Conservation (phyloP, 2,329 filamentous ascomycete species). For the Cercospora sp. region DNA sequence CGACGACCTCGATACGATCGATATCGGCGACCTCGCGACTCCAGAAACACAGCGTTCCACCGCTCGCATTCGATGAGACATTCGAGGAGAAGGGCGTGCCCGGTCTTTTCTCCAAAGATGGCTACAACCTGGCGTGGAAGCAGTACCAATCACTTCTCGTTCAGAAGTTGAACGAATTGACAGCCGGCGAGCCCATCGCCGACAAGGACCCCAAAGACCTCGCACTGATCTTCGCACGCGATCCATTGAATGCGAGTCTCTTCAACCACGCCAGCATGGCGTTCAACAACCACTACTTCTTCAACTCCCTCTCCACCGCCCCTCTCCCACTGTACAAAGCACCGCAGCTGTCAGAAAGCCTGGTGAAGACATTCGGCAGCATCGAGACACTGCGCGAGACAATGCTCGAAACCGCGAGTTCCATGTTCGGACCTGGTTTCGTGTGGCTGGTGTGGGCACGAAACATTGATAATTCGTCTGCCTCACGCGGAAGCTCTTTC, state of each 20-base stretch:
- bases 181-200: conserved; percentile 68
- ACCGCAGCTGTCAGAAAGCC: conserved; percentile 55
- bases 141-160: conserved; percentile 76
- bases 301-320: conserved; percentile 48
- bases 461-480: conserved; percentile 21
- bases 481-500: conserved; percentile 37
- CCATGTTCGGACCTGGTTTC: conserved; percentile 97
- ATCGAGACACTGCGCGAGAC: conserved; percentile 78
- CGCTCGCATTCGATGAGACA: conserved; percentile 48
- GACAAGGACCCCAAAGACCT: conserved; percentile 65
- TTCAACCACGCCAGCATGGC: conserved; percentile 99
- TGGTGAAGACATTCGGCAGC: conserved; percentile 74
- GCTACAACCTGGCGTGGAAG: conserved; percentile 76
- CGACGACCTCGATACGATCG: conserved; percentile 22
- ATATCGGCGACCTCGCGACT: conserved; percentile 6
- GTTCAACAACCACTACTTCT: conserved; percentile 88
- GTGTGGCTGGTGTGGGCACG: conserved; percentile 76
- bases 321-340: conserved; percentile 55
- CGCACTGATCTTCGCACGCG: conserved; percentile 72
- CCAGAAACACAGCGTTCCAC: conserved; percentile 48
- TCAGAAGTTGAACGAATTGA: conserved; percentile 73
- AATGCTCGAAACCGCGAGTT: conserved; percentile 75
- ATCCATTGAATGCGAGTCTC: conserved; percentile 71
- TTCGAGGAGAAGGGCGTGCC: conserved; percentile 60
- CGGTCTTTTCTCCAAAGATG: conserved; percentile 68